phyloP scores from a whole-genome alignment of 2,329 filamentous ascomycete genomes.

The Aspergillus bombycis region DNA sequence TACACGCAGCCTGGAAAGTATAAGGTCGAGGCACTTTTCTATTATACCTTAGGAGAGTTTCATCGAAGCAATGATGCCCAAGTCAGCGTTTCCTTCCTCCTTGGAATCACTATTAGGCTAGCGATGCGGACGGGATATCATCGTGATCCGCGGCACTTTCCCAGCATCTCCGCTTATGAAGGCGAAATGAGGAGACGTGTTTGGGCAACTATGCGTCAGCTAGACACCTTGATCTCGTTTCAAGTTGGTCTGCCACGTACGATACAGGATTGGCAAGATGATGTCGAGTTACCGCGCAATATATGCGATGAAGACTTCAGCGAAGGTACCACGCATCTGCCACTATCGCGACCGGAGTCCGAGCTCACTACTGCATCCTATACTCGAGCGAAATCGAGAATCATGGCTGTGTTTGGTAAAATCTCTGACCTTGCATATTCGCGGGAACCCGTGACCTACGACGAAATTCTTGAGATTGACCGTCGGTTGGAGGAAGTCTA shows the following conservation, averaged over 20 bases:
- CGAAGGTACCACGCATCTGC: conserved; percentile 54
- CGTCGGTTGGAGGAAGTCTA: conserved; percentile 38
- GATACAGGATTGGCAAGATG: conserved; percentile 62
- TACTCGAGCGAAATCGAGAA: conserved; percentile 38
- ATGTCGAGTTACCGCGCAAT: conserved; percentile 63
- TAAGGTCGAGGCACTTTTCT: conserved; percentile 36
- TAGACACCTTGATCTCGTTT: conserved; percentile 65
- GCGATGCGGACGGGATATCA: conserved; percentile 67
- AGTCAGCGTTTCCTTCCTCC: conserved; percentile 58
- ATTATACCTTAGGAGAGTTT: conserved; percentile 35
- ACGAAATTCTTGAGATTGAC: conserved; percentile 41
- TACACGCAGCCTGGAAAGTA: conserved; percentile 36
- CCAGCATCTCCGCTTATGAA: conserved; percentile 57
- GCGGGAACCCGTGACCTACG: conserved; percentile 37
- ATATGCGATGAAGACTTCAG: conserved; percentile 64
- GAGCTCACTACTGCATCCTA: conserved; percentile 55
- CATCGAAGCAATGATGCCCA: conserved; percentile 40
- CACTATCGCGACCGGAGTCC: conserved; percentile 54
- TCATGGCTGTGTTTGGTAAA: conserved; percentile 42
- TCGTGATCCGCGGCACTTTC: conserved; percentile 59
- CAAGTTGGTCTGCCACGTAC: conserved; percentile 67
- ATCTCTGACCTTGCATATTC: conserved; percentile 43
- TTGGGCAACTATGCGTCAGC: conserved; percentile 51
- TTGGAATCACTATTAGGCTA: conserved; percentile 59
- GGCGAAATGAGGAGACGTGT: conserved; percentile 56